These are phyloP conservation scores for Aspergillus caelatus DNA, from an alignment of 2,329 filamentous ascomycete genomes.

Conservation along the genomic window DNA sequence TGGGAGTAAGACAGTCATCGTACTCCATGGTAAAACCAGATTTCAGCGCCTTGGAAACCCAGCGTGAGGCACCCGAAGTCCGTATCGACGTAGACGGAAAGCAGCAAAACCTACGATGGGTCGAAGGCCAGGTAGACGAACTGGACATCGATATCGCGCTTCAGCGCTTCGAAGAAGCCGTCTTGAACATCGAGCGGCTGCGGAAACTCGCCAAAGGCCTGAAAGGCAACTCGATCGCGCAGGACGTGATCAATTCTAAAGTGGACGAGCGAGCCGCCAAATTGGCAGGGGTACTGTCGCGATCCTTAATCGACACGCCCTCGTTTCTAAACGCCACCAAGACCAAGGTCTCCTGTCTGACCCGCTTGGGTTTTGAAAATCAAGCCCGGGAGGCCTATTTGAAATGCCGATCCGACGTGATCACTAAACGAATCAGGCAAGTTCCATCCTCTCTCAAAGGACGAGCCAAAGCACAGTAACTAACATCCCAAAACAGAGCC, in stretches of 20 bases:
- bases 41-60: slow-evolving; percentile 74
- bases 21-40: slow-evolving; percentile 72
- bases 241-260: slow-evolving; percentile 90
- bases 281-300: slow-evolving; percentile 74
- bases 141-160: slow-evolving; percentile 94
- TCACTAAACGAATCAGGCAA: slow-evolving; percentile 81
- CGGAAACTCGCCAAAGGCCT: slow-evolving; percentile 76
- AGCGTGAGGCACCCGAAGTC: slow-evolving; percentile 72
- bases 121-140: slow-evolving; percentile 92
- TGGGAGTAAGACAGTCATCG: slow-evolving; percentile 75
- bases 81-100: slow-evolving; percentile 96
- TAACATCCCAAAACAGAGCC: slow-evolving; percentile 61
- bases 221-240: slow-evolving; percentile 82
- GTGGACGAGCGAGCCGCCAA: slow-evolving; percentile 81
- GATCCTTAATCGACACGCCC: slow-evolving; percentile 76
- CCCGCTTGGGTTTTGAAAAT: slow-evolving; percentile 86
- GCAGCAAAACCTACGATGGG: slow-evolving; percentile 93
- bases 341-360: slow-evolving; percentile 80
- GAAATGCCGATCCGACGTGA: slow-evolving; percentile 72
- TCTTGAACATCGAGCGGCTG: slow-evolving; percentile 80
- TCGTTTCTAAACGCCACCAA: slow-evolving; percentile 76
- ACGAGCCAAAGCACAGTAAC: slow-evolving; percentile 5
- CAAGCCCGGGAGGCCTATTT: slow-evolving; percentile 85
- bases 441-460: slow-evolving; percentile 21
- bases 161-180: slow-evolving; percentile 83